These are phyloP conservation scores for Diaporthe sp. DNA, from an alignment of 2,329 filamentous ascomycete species.

Conservation along the genomic window DNA sequence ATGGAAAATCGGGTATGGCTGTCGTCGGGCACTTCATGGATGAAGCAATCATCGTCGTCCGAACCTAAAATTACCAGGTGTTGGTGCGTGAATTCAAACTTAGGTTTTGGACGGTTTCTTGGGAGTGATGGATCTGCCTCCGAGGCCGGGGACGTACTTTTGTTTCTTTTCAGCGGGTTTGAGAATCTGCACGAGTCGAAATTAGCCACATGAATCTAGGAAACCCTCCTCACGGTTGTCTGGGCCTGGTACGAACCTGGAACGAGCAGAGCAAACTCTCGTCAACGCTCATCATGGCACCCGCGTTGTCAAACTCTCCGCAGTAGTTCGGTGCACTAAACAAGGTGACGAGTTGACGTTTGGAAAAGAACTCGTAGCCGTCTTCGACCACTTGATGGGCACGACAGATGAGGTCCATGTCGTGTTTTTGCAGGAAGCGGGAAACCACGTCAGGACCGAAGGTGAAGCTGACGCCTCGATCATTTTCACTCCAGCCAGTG, in stretches of 20 bases:
- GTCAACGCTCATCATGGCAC: conserved; percentile 99
- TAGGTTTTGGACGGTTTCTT: conserved; percentile 78
- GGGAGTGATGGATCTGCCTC: conserved; percentile 75
- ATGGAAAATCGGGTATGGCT: conserved; percentile 31
- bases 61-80: conserved; percentile 86
- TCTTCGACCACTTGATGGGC: conserved; percentile 99
- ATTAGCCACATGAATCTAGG: conserved; percentile 2
- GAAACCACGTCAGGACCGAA: conserved; percentile 98
- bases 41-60: conserved; percentile 83
- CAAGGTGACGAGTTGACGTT: conserved; percentile 95
- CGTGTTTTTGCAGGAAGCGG: conserved; percentile 97
- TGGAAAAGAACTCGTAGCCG: conserved; percentile 99
- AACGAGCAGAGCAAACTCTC: conserved; percentile 99
- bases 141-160: conserved; percentile 93
- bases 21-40: conserved; percentile 40
- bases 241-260: conserved; percentile 74
- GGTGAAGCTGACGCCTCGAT: conserved; percentile 98
- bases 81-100: conserved; percentile 79
- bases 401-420: conserved; percentile 99
- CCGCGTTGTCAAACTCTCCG: conserved; percentile 98
- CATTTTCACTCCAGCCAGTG: conserved; percentile 99
- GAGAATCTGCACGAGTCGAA: conserved; percentile 77
- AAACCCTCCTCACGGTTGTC: too few species aligned
- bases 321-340: conserved; percentile 99
- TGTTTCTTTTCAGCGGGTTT: conserved; percentile 99